These are phyloP conservation scores for Truncatella angustata DNA, from an alignment of 2,329 filamentous ascomycete species.

Conservation along the genomic window DNA sequence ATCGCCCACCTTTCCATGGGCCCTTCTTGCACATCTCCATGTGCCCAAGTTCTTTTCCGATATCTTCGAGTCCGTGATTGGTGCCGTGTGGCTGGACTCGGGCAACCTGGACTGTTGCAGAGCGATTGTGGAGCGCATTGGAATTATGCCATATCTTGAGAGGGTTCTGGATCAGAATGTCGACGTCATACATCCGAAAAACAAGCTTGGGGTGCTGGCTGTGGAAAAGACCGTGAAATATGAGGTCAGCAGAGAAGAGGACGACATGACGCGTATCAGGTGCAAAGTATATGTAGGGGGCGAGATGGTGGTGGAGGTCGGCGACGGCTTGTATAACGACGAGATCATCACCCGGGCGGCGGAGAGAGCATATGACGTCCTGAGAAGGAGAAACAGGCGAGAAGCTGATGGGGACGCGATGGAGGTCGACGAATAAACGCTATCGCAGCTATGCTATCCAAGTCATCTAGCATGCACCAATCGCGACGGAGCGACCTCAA, in stretches of 20 bases:
- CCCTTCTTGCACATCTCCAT: constrained; percentile 60
- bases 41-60: constrained; percentile 81
- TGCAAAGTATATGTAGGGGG: constrained; percentile 52
- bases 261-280: constrained; percentile 22
- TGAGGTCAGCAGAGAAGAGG: constrained; percentile 28
- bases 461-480: no score
- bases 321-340: constrained; percentile 43
- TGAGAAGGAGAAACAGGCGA: background rate
- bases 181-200: constrained; percentile 63
- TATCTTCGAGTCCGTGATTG: constrained; percentile 76
- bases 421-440: background rate
- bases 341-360: constrained; percentile 59
- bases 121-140: constrained; percentile 58
- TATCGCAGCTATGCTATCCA: no score
- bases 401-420: background rate
- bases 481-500: no score
- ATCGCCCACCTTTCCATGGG: constrained; percentile 71
- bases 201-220: constrained; percentile 62
- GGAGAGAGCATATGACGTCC: constrained; percentile 35
- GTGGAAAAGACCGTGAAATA: constrained; percentile 52
- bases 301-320: constrained; percentile 41
- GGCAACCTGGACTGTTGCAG: constrained; percentile 61
- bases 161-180: constrained; percentile 59
- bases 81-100: constrained; percentile 81
- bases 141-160: constrained; percentile 62